These are phyloP conservation scores for Neurospora cerealis DNA, from an alignment of 495 filamentous ascomycete species.

Conservation along the genomic window DNA sequence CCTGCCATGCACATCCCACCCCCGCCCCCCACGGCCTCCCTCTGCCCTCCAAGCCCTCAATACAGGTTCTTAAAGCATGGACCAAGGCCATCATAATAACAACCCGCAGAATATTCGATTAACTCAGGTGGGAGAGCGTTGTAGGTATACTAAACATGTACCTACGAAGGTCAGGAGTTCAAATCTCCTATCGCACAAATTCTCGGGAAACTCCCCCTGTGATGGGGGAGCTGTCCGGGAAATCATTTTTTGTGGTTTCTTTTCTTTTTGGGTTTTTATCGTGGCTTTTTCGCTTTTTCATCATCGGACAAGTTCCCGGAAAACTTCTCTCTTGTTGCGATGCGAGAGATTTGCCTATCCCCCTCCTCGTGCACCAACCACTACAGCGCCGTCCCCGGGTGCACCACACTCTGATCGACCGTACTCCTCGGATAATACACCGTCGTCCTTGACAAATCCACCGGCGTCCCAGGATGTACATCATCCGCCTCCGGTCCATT, in stretches of 20 bases:
- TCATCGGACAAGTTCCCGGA: not conserved
- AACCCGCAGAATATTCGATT: not conserved
- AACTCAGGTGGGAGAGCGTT: not conserved
- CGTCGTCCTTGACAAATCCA: not conserved
- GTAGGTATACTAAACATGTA: not conserved
- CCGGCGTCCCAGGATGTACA: not conserved
- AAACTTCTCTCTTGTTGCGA: not conserved
- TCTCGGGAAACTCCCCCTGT: too few relatives aligned
- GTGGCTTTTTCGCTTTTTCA: not conserved
- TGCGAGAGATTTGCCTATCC: not conserved
- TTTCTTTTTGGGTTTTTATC: not conserved
- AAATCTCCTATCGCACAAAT: too few relatives aligned
- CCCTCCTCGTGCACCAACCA: not conserved
- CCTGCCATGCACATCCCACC: not conserved
- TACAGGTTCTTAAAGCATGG: not conserved
- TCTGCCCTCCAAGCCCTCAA: too few relatives aligned
- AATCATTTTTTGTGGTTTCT: not conserved
- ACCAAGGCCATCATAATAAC: not conserved
- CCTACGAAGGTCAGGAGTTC: not conserved
- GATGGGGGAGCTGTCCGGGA: too few relatives aligned
- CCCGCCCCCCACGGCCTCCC: too few relatives aligned
- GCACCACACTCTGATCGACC: not conserved
- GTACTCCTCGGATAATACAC: not conserved
- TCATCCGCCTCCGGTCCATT: not conserved
- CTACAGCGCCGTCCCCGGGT: not conserved